Conservation (phyloP, 495 filamentous ascomycete species). For the Penicillium verhagenii region DNA sequence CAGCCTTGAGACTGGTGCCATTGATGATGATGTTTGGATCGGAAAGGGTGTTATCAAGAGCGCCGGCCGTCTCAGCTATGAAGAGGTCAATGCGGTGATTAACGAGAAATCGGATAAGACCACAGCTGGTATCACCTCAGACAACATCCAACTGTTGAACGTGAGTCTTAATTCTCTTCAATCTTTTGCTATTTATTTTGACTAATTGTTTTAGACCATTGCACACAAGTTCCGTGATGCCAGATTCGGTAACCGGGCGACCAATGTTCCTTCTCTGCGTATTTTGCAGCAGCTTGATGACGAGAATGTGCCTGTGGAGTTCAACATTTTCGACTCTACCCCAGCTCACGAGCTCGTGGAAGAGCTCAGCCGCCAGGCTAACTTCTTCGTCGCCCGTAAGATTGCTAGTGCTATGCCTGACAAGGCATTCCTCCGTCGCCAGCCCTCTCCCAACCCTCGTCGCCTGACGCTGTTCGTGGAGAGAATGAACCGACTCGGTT, state of each 20-base stretch:
- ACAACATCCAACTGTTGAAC: constrained; percentile 74
- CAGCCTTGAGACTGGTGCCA: constrained; percentile 69
- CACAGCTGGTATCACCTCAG: constrained; percentile 57
- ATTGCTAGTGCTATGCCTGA: constrained; percentile 77
- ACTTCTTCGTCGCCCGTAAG: constrained; percentile 84
- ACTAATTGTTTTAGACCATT: constrained; percentile 51
- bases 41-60: constrained; percentile 94
- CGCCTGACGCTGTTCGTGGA: constrained; percentile 89
- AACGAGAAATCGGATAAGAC: constrained; percentile 57
- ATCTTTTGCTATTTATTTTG: not conserved
- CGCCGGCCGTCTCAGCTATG: constrained; percentile 75
- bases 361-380: constrained; percentile 88
- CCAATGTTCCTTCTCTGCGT: constrained; percentile 78
- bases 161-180: constrained; percentile 40
- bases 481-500: constrained; percentile 87
- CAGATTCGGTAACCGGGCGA: constrained; percentile 73
- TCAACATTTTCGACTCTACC: constrained; percentile 92
- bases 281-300: constrained; percentile 94
- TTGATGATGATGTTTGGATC: constrained; percentile 83
- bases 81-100: constrained; percentile 79
- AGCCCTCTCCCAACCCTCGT: constrained; percentile 79
- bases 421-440: constrained; percentile 87
- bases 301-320: constrained; percentile 93
- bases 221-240: constrained; percentile 85
- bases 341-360: constrained; percentile 91